phyloP scores from a whole-genome alignment of 2,329 filamentous ascomycete species.

The Tolypocladium amazonense region DNA sequence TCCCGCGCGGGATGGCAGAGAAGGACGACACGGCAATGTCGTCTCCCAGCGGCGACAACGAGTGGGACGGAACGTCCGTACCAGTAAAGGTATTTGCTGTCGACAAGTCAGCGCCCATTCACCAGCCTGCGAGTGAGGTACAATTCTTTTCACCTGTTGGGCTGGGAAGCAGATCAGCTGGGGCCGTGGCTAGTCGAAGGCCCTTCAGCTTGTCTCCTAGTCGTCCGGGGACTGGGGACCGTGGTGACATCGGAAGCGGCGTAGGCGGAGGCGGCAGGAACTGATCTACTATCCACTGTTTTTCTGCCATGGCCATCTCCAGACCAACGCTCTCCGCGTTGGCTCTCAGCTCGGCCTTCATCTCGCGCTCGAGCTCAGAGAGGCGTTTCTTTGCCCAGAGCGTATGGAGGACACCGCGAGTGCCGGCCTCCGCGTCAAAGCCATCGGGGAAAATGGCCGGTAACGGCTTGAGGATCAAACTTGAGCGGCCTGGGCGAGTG shows the following conservation, averaged over 20 bases:
- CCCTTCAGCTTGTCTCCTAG: conserved; percentile 73
- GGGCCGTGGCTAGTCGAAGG: conserved; percentile 65
- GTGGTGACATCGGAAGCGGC: conserved; percentile 37
- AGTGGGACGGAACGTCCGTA: conserved; percentile 19
- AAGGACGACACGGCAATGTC: conserved; percentile 26
- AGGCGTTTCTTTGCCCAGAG: conserved; percentile 82
- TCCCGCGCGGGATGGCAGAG: conserved; percentile 16
- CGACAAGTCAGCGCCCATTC: neutral
- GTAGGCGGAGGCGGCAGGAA: conserved; percentile 35
- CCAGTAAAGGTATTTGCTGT: conserved; percentile 25
- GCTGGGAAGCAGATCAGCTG: conserved; percentile 48
- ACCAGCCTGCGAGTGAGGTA: neutral
- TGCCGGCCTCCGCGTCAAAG: conserved; percentile 59
- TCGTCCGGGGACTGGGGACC: conserved; percentile 55
- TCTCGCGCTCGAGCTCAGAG: conserved; percentile 65
- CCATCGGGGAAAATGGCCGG: conserved; percentile 79
- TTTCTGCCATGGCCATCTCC: conserved; percentile 75
- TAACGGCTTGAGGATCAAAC: conserved; percentile 60
- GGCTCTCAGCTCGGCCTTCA: conserved; percentile 57
- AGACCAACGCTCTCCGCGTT: conserved; percentile 77
- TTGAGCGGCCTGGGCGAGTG: conserved; percentile 26
- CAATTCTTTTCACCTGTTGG: conserved; percentile 30
- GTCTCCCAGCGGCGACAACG: conserved; percentile 18
- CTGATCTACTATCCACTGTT: conserved; percentile 73
- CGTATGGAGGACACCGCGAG: conserved; percentile 76